Evolutionary conservation across 1,284 basidiomycete species (phyloP).

Genomic region (Peniophora sp.): DNA sequence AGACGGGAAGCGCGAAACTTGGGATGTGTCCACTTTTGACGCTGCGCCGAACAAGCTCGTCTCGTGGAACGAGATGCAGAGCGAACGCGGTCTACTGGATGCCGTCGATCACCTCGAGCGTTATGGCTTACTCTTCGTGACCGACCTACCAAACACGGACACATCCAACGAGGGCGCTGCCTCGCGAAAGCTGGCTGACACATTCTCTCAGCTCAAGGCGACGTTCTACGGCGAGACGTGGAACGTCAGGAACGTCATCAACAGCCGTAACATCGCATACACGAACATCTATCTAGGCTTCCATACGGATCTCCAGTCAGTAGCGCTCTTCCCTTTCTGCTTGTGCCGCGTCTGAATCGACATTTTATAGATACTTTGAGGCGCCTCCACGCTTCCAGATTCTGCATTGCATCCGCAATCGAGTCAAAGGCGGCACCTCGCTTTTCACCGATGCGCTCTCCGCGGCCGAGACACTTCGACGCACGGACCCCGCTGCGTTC

Average conservation of each 20-base stretch:
- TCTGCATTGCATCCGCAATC: constrained; percentile 82
- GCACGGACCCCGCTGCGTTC: constrained; percentile 46
- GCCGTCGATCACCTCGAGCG: constrained; percentile 49
- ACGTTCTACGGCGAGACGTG: constrained; percentile 92
- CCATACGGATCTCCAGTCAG: constrained; percentile 90
- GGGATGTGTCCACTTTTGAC: constrained; percentile 30
- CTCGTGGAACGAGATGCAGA: constrained; percentile 36
- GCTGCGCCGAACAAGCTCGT: constrained; percentile 36
- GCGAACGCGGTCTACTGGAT: constrained; percentile 33
- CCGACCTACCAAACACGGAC: constrained; percentile 47
- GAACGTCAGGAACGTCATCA: constrained; percentile 77
- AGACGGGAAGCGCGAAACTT: constrained; percentile 24
- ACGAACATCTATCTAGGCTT: constrained; percentile 86
- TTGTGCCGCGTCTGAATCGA: not conserved
- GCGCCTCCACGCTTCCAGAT: constrained; percentile 89
- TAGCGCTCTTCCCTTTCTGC: constrained; percentile 8
- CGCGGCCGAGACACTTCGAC: constrained; percentile 56
- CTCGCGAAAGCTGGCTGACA: constrained; percentile 52
- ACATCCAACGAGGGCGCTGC: constrained; percentile 57
- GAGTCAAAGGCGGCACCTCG: constrained; percentile 79
- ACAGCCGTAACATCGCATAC: constrained; percentile 91
- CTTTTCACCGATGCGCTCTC: constrained; percentile 84
- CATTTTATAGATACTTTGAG: constrained; percentile 66
- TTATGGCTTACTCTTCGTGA: constrained; percentile 52
- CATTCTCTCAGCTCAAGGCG: constrained; percentile 70